Base-by-base conservation (phyloP, 441 rosid genomes). In the Euphorbia celastroides region DNA sequence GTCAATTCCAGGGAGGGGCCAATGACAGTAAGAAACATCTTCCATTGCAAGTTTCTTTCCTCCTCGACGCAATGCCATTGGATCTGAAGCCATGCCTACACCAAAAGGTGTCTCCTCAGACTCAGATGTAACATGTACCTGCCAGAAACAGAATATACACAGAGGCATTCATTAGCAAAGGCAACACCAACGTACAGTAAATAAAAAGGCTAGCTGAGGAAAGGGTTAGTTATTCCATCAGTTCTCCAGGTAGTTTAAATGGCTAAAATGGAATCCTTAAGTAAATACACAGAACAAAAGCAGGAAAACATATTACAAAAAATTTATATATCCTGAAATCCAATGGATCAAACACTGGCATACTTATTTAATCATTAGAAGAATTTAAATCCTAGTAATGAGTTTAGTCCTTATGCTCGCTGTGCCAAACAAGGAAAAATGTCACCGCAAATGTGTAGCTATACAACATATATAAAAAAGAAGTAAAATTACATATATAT, bases 41-140 rank as follows among this genome's bases (percentile, higher is more conserved):
- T 94, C 99, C 97, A 94, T 94, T 8, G 93, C 85, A 67, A 88
- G 91, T 76, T 89, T 88, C 81, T 81, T 91, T 72, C 84, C 97
- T 75, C 99, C 99, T 73, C 88, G 90, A 66, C 99, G 88, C 81
- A 81, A 64, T 72, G 96, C 86, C 99, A 94, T 94, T 59, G 98
- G 96, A 79, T 94, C 98, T 28, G 96, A 89, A 70, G 90, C 89
- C 80, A 94, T 75, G 50, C 97, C 99, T 74, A 94, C 80, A 36
- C 85, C 85, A 66, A 88, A 87, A 34, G 97, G 99, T 22, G 72
- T 73, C 67, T 70, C 77, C 73, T 86, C 85, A 73, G 77, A 73
- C 78, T 75, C 81, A 60, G 84, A 75, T 62, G 85, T 76, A 74
- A 92, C 81, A 75, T 79, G 86, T 42, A 92, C 96, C 98, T 94